Conservation (phyloP, 495 filamentous ascomycete genomes). For the Penicillium dipodomyicola region DNA sequence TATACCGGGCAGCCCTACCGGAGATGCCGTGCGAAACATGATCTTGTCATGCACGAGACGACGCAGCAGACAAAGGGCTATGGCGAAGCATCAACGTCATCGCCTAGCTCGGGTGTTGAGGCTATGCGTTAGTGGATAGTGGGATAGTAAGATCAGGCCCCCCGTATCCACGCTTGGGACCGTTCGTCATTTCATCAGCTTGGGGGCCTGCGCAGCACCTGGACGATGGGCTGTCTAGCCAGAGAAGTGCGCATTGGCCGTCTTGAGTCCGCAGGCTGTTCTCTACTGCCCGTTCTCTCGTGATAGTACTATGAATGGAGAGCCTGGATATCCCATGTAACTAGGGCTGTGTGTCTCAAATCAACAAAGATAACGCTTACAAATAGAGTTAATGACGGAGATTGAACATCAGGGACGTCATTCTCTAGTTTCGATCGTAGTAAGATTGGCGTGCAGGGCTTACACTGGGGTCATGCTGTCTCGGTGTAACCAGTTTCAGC, state of each 20-base stretch:
- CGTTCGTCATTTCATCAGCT: not conserved
- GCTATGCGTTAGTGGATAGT: not conserved
- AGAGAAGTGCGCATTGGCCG: not conserved
- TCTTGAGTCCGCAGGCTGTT: not conserved
- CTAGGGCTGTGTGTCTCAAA: not conserved
- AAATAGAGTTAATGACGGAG: not conserved
- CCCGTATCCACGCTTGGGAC: not conserved
- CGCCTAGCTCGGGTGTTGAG: not conserved
- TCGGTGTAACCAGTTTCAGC: not conserved
- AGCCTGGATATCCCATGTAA: not conserved
- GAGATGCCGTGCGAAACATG: not conserved
- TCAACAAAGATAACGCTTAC: not conserved
- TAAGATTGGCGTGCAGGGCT: conserved; percentile 6
- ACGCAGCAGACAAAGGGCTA: not conserved
- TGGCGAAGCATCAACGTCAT: not conserved
- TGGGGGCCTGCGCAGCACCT: not conserved
- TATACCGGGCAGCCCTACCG: conserved; percentile 6
- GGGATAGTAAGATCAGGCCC: not conserved
- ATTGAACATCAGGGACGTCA: not conserved
- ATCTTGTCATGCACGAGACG: not conserved
- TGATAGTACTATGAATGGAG: not conserved
- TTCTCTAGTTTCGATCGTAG: conserved; percentile 1
- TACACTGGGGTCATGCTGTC: conserved; percentile 2
- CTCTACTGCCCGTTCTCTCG: not conserved
- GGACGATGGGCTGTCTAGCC: not conserved